Evolutionary conservation across 371 early-diverging fungal species (phyloP), one percentile per base, ranked within the genome.

Genomic region (Furculomyces boomerangus): DNA sequence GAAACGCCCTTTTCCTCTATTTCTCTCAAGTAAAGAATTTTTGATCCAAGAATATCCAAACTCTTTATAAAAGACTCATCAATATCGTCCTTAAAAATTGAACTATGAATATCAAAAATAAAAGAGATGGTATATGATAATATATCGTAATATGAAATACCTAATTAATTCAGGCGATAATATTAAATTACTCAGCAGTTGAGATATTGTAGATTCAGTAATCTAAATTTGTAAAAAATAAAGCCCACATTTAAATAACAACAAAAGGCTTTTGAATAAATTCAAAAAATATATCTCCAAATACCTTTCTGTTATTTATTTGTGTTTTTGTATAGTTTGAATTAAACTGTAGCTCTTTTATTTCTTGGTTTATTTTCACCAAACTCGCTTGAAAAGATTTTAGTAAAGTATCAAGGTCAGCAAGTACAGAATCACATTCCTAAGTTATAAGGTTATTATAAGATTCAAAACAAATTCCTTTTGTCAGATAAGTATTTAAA

Each of bases 311-410:
- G 46, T 95, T 95, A 56, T 80, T 81, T 50, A 90, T 70, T 57
- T 77, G 75, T 31, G 84, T 61, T 59, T 74, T 87, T 84, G 91
- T 84, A 2, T 71, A 62, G n/a, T 78, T 71, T 0, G 86, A 86
- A 51, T 84, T 76, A 52, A 80, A 79, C 60, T 93, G 93, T 45
- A 95, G 62, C 8, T 68, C 79, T 57, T 80, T 76, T 43, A 95
- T 95, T 56, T 93, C 94, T 18, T 72, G 71, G 56, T 83, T 86
- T 43, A 95, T 87, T 52, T 80, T 79, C 24, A 86, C 90, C 25
- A 95, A 71, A 57, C 87, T 85, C 40, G 75, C 75, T 57, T 92
- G 87, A 63, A 92, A 92, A 35, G n/a, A n/a, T n/a, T n/a, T n/a
- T n/a, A n/a, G n/a, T n/a, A n/a, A n/a, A n/a, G n/a, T n/a, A n/a